Conservation (phyloP, 192 early-diverging fungal genomes). For the Fimicolochytrium jonesii region DNA sequence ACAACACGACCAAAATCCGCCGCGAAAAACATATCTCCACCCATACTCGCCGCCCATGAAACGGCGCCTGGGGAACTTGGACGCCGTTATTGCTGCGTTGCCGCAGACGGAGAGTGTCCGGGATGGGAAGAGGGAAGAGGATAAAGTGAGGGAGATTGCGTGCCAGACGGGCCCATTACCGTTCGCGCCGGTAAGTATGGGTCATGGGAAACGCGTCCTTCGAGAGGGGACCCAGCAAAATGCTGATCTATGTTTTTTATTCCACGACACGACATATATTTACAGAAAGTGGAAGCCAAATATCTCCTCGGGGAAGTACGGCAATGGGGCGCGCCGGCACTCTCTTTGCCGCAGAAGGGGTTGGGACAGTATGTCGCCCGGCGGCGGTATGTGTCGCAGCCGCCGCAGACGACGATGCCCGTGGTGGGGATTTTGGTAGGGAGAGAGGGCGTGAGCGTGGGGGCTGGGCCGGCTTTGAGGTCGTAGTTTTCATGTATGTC, state of each 20-base stretch:
- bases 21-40: not conserved
- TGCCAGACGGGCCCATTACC: constrained; percentile 23
- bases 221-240: not conserved
- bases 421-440: too few species aligned
- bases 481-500: too few species aligned
- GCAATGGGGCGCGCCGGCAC: constrained; percentile 45
- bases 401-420: not conserved
- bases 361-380: constrained; percentile 18
- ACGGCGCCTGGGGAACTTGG: constrained; percentile 16
- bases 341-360: constrained; percentile 37
- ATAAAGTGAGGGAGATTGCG: not conserved
- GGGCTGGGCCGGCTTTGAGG: too few species aligned
- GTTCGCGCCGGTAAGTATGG: constrained; percentile 20
- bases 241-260: not conserved
- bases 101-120: constrained; percentile 5
- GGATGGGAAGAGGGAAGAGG: constrained; percentile 1
- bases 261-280: not conserved
- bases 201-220: not conserved
- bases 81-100: constrained; percentile 33
- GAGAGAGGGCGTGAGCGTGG: too few species aligned
- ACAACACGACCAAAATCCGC: not conserved
- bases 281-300: constrained; percentile 18
- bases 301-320: constrained; percentile 44
- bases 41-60: constrained; percentile 13
- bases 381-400: not conserved